Percentiles rank a stretch among this genome's conserved stretches.
Evolutionary conservation across 2,329 filamentous ascomycete species (phyloP).

Genomic region (Simplicillium sp.): DNA sequence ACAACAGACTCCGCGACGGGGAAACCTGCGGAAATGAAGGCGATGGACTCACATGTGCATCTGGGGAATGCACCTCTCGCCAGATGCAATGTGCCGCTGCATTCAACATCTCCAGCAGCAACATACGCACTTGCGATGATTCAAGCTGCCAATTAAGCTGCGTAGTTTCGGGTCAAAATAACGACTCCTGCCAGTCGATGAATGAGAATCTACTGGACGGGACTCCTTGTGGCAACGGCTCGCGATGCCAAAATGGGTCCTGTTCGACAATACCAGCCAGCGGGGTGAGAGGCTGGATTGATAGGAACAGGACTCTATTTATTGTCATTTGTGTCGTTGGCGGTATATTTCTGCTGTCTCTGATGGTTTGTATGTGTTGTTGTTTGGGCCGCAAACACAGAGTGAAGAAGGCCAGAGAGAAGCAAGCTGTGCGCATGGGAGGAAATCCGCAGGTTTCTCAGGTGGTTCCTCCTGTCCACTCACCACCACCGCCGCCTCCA

Average conservation of each 20-base stretch:
- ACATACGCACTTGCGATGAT: constrained; percentile 49
- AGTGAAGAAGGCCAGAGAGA: too few species aligned
- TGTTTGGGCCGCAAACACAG: too few species aligned
- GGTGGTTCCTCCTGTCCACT: too few species aligned
- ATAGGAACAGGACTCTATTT: constrained; percentile 1
- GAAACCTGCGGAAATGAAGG: constrained; percentile 53
- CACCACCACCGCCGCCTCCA: too few species aligned
- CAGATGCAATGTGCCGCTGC: constrained; percentile 62
- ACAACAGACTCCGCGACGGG: constrained; percentile 56
- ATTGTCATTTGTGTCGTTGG: constrained; percentile 6
- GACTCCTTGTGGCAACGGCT: constrained; percentile 65
- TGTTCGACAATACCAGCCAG: not conserved
- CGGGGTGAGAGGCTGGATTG: constrained; percentile 3
- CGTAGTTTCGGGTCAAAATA: not conserved
- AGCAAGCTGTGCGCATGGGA: too few species aligned
- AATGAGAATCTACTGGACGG: constrained; percentile 77
- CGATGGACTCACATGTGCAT: constrained; percentile 58
- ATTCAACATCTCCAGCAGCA: constrained; percentile 61
- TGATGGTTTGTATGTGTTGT: constrained; percentile 2
- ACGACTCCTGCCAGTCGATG: constrained; percentile 5
- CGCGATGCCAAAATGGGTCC: constrained; percentile 58
- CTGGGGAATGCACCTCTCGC: constrained; percentile 77
- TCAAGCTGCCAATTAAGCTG: constrained; percentile 8
- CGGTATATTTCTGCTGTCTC: not conserved
- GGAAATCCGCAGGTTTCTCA: too few species aligned